Base-by-base conservation (phyloP, 345 rosid genomes). In the Lagerstroemia speciosa region DNA sequence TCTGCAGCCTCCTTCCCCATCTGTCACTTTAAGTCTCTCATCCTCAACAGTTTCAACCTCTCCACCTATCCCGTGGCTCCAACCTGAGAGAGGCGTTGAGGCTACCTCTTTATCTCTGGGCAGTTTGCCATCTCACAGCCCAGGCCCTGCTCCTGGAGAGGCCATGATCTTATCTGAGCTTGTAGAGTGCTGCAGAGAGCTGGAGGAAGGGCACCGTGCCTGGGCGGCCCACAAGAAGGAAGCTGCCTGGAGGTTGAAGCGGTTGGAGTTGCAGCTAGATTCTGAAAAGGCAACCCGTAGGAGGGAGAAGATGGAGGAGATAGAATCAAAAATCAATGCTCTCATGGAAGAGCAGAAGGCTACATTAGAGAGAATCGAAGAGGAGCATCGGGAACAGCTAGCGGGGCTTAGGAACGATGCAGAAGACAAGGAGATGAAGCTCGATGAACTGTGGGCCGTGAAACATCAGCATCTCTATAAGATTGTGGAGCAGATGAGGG, bases 201-300 rank as follows among this genome's bases (percentile, higher is more conserved):
- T 91, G 75, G 98, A 89, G 46, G 99, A 94, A 73, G 99, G 98
- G 72, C 97, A 87, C 26, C 80, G 85, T 14, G 89, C 86, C 52
- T 89, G 86, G 92, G 80, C 84, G 3, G 88, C 90, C 14, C 98
- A 89, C 76, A 91, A 89, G 87, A 94, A 94, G 66, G 98, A 94
- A 74, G 93, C 99, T 7, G 80, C 93, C 10, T 94, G 98, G 99
- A 88, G 98, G 77, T 79, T 94, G 74, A 84, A 89, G 62, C 83
- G 99, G 72, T 81, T 94, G 19, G 99, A 94, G 76, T 71, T 91
- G 80, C 99, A 94, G 78, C 74, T 94, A 67, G 99, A 94, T 68
- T 92, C 98, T 0, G 98, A 94, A 86, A 94, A 88, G 78, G 78
- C 86, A 0, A 75, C 85, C 75, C 75, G 87, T 64, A 84, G 85